Base-by-base conservation (phyloP, 805 yeast species). In the Kluyveromyces dobzhanskii region DNA sequence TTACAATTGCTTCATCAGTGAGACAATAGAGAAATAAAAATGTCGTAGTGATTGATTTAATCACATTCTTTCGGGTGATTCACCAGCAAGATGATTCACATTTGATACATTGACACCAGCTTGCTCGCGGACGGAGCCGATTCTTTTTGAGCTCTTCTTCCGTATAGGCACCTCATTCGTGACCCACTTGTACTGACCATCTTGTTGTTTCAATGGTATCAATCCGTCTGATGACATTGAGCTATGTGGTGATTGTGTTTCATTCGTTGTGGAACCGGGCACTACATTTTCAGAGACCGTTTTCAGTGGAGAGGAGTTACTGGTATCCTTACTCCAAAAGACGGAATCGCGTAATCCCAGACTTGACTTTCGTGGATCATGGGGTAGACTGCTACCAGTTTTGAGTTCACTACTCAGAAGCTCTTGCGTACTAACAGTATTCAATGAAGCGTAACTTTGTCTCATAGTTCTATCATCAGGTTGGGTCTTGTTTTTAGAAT, bases 381-480 rank as follows among this genome's bases (percentile, higher is more conserved):
- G 67, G 28, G 63, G 62, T 19, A 70, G 53, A 28, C 59, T 58
- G 23, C 63, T 64, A 44, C 79, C 83, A 28, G 80, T 83, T 3
- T 83, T 86, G 30, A 86, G 67, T 51, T 86, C 73, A 28, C 87
- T 85, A 4, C 85, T 81, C 53, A 86, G 71, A 34, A 87, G 70
- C 55, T 85, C 90, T 37, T 80, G 85, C 1, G 96, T 85, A 24
- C 88, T 78, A 25, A 88, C 88, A 0, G 95, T 86, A 19, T 86
- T 87, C 41, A 82, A 52, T 0, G 96, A 84, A 28, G 72, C 73
- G 40, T 76, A 67, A 8, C 94, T 80, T 26, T 74, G 78, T 56
- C 90, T 74, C 33, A 74, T 41, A 18, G 45, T 46, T 21, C 35
- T 40, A 18, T 17, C 66, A 46, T 67, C 24, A 65, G 67, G 70